Base-by-base conservation (phyloP, 176 grass and related monocot genomes). In the Phoenix dactylifera region DNA sequence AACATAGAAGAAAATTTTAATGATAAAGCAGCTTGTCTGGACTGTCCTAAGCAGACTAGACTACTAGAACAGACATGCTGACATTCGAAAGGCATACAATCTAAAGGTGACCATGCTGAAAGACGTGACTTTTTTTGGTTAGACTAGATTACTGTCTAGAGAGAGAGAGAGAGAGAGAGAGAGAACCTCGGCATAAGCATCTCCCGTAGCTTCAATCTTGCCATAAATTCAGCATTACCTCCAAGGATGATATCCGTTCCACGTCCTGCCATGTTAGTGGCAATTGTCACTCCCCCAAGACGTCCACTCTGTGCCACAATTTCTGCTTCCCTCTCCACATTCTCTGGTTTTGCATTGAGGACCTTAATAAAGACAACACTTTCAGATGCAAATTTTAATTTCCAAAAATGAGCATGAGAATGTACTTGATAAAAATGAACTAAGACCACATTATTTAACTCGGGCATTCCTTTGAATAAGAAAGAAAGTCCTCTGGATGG, bases 211-310 rank as follows among this genome's bases (percentile, higher is more conserved):
- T 96, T 96, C 69, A 96, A 64, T 55, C 92, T 90, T 18, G 86
- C 92, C 86, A 96, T 96, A 72, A 96, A 96, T 79, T 96, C 91
- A 3, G 91, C 86, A 77, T 96, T 96, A 14, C 91, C 91, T 63
- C 91, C 91, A 65, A 96, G 91, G 54, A 90, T 96, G 58, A 96
- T 96, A 85, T 96, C 91, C 73, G 91, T 96, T 54, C 91, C 91
- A 66, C 91, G 91, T 16, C 91, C 86, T 17, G 91, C 91, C 91
- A 96, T 90, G 74, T 96, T 96, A 51, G 91, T 96, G 50, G 91
- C 91, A 79, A 96, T 85, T 79, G 91, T 96, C 72, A 96, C 86
- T 14, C 83, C 86, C 74, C 86, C 91, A 70, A 84, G 67, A 50
- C 91, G 91, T 55, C 91, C 91, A 79, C 91, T 96, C 76, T 96